Evolutionary conservation across 805 yeast genomes (phyloP).

Genomic region (Sungouiella blattae): DNA sequence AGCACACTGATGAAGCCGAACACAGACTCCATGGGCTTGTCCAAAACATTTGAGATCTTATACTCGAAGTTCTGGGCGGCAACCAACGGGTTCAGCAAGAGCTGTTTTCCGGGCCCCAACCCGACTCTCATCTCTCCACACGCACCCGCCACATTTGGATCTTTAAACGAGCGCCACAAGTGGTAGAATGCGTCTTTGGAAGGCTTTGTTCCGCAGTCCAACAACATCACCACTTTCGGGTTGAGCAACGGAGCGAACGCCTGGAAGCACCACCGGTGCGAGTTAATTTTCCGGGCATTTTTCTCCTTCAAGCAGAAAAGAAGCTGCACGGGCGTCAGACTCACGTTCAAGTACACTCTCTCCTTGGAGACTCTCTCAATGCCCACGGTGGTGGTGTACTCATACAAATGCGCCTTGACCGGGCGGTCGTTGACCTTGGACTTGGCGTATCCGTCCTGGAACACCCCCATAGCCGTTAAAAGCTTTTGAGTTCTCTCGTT

Average conservation of each 20-base stretch:
- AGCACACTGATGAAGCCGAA: constrained; percentile 93
- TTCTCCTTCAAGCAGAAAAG: constrained; percentile 86
- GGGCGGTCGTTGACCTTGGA: constrained; percentile 78
- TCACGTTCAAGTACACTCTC: constrained; percentile 64
- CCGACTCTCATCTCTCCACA: constrained; percentile 95
- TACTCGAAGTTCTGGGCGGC: constrained; percentile 98
- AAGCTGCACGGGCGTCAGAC: constrained; percentile 77
- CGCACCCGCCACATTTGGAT: constrained; percentile 88
- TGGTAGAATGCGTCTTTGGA: constrained; percentile 79
- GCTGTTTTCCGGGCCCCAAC: constrained; percentile 51
- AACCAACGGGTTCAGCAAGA: constrained; percentile 77
- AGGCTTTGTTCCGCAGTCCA: constrained; percentile 96
- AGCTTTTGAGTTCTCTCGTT: constrained; percentile 76
- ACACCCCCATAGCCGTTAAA: constrained; percentile 82
- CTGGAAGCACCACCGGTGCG: constrained; percentile 96
- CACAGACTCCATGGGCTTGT: constrained; percentile 92
- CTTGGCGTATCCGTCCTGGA: constrained; percentile 94
- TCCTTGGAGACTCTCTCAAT: constrained; percentile 60
- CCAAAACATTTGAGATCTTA: constrained; percentile 90
- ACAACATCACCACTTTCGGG: constrained; percentile 77
- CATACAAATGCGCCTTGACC: constrained; percentile 86
- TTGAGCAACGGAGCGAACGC: constrained; percentile 80
- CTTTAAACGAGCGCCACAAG: constrained; percentile 82
- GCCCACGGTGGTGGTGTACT: constrained; percentile 89
- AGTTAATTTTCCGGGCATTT: constrained; percentile 85